Base-by-base conservation (phyloP, 208 protist species). In the Phytomonas francai region DNA sequence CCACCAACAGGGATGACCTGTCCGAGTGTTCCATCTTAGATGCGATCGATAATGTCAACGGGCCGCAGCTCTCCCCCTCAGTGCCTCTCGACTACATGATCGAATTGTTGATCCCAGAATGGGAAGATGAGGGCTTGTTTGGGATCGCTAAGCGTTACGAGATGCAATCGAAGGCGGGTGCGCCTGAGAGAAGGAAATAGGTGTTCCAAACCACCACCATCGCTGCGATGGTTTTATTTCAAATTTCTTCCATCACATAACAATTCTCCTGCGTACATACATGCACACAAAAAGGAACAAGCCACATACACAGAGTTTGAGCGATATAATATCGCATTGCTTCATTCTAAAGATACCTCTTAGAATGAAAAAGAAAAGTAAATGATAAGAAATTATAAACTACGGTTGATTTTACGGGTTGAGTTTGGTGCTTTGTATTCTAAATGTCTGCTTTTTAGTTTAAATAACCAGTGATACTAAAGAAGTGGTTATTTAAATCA, bases 51-150 rank as follows among this genome's bases (percentile, higher is more conserved):
- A 45, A 45, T 45, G 39, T 45, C 2, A 45, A 7, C 11, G 8
- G 39, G 9, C 39, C 39, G 39, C 39, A 45, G 39, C 39, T 45
- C 6, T 7, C 19, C 39, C 86, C 86, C 14, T 70, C 81, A 14
- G 81, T 92, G 65, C 86, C 86, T 57, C 79, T 92, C 28, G 64
- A 57, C 11, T 84, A 87, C 65, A 89, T 89, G 83, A 84, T 92
- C 12, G 75, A 85, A 12, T 58, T 92, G 9, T 75, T 89, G 9
- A 79, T 85, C 22, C 83, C 80, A n/a, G 78, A 92, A 54, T 92
- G 86, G 86, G 74, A 72, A 5, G 80, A 78, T 0, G 81, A 84
- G 33, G 86, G 86, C 3, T 63, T 92, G 11, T 92, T 78, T 27
- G 80, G 83, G 30, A 71, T 80, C 11, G 77, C 72, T 11, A 63